These are phyloP conservation scores for Septoria linicola DNA, from an alignment of 2,329 filamentous ascomycete species.

Conservation along the genomic window DNA sequence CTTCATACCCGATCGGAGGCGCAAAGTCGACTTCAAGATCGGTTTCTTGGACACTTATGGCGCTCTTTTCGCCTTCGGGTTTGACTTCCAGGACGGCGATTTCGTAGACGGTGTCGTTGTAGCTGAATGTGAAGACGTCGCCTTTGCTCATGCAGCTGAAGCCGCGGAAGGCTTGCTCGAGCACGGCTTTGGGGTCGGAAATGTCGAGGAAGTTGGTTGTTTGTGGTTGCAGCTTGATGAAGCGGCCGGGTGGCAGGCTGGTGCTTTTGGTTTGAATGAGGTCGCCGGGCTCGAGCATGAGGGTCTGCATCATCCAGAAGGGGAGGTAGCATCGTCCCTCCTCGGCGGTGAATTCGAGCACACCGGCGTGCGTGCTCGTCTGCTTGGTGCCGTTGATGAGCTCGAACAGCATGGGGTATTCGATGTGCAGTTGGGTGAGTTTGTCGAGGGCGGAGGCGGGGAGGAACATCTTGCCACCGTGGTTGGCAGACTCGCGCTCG, in stretches of 20 bases:
- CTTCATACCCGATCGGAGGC: conserved; percentile 87
- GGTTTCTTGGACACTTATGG: conserved; percentile 89
- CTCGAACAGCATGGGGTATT: conserved; percentile 97
- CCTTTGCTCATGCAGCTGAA: conserved; percentile 92
- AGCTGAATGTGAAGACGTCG: conserved; percentile 92
- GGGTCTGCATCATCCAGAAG: conserved; percentile 95
- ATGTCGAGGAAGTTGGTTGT: conserved; percentile 93
- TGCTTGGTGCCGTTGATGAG: conserved; percentile 81
- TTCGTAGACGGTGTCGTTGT: conserved; percentile 92
- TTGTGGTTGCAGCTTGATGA: conserved; percentile 96
- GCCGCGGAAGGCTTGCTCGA: conserved; percentile 94
- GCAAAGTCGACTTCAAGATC: conserved; percentile 97
- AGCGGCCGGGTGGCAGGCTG: conserved; percentile 80
- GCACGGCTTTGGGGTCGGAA: conserved; percentile 91
- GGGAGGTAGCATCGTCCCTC: conserved; percentile 95
- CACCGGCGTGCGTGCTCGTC: conserved; percentile 85
- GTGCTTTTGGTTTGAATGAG: conserved; percentile 94
- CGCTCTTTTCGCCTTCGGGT: conserved; percentile 79
- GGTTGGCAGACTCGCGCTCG: conserved; percentile 86
- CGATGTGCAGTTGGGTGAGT: conserved; percentile 90
- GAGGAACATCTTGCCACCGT: conserved; percentile 95
- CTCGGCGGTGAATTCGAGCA: conserved; percentile 95
- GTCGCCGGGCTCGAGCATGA: conserved; percentile 86
- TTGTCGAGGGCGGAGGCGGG: conserved; percentile 97
- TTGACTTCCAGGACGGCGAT: conserved; percentile 94